Evolutionary conservation across 2,329 filamentous ascomycete species (phyloP), one percentile per base, ranked within the genome.

Genomic region (Allantophomopsis lycopodina): DNA sequence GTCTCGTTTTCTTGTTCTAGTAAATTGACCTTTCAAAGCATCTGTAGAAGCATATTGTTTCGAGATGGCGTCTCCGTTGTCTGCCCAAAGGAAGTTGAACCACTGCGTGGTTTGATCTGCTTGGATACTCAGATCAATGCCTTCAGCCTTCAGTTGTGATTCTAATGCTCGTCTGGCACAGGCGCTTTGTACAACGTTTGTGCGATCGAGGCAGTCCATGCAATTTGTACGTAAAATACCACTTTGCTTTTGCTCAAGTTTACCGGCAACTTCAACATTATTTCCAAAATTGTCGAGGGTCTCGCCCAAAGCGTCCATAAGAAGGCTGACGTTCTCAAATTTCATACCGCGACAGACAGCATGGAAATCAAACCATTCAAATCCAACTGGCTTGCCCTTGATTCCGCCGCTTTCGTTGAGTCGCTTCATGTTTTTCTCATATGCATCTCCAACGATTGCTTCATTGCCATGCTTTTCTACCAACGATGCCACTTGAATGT

Each of bases 361-460:
- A 57, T 96, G 91, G 52, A 98, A 98, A 55, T 98, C 91, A 51
- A 96, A 98, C 91, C 91, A 98, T 55, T 94, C 85, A 52, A 94
- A 93, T 0, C 66, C 70, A 11, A 91, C 60, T 8, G 65, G 56
- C 7, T 57, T 51, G 2, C 47, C 56, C 16, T 74, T 66, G 15
- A 68, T 56, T 4, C 68, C 65, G 6, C 66, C 66, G 33, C 72
- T 66, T 7, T 79, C 68, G 46, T 91, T 94, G 39, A 89, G 64
- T 17, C 65, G 60, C 37, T 74, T 63, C 2, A 83, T 69, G 42
- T 77, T 76, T 37, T 72, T 68, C 52, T 93, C 73, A 54, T 86
- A 98, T 30, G 79, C 69, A 39, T 80, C 71, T 3, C 88, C 91
- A 37, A 96, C 77, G 14, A 79, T 74, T 11, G 76, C 69, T 59